Evolutionary conservation across 306 rosid genomes (phyloP), one percentile per base, ranked within the genome.

Genomic region (Rubus parviflorus): DNA sequence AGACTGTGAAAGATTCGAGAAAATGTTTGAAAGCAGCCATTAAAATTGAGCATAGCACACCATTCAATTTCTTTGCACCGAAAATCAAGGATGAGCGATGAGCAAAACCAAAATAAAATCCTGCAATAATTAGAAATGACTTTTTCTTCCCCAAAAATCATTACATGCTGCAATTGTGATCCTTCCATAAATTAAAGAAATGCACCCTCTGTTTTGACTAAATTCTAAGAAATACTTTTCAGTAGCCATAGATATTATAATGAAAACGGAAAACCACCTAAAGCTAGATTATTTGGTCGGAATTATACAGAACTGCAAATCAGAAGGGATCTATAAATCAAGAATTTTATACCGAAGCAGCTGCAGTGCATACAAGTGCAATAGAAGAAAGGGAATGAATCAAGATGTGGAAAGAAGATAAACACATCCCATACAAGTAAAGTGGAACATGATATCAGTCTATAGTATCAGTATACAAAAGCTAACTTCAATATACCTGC

Each of bases 401-500:
- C 12, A 61, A 61, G 66, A 57, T 61, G 9, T 25, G 17, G 41
- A 61, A 25, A 60, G n/a, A 14, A 14, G 19, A 64, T 37, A 64
- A 16, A 64, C 14, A 37, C 23, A 64, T 38, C 45, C 47, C 23
- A 60, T 64, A 63, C 9, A 40, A 40, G 71, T 5, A n/a, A 46
- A 41, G 15, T 40, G 35, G 42, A 42, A 19, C 71, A 66, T 41
- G 51, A 43, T 45, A 3, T 45, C 45, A 54, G 43, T 77, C 37
- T n/a, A 23, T 30, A 37, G 6, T 53, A 30, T 54, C 47, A 25
- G 43, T n/a, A 54, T 48, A 65, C 11, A 38, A 63, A 46, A 53
- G 35, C 30, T 37, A 45, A 66, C 61, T 54, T 72, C 2, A 40
- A 70, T 40, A 20, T 82, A 95, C 99, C 97, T 90, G 92, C 85